Percentiles rank a stretch among this genome's conserved stretches.
phyloP scores from a whole-genome alignment of 2,329 filamentous ascomycete species.

The Daldinia sp. region DNA sequence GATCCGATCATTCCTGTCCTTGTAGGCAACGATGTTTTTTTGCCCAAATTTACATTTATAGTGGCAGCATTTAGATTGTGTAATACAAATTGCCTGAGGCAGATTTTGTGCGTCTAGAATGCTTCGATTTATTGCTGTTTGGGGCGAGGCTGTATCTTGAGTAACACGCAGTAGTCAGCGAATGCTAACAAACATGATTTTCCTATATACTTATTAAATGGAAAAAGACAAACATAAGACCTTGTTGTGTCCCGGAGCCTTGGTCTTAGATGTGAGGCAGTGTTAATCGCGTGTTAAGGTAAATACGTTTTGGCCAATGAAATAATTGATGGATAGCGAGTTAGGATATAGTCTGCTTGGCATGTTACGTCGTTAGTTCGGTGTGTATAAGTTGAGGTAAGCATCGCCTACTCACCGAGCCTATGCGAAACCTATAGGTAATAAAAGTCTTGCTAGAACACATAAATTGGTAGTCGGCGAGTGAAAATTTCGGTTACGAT shows the following conservation, averaged over 20 bases:
- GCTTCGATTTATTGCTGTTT: neutral
- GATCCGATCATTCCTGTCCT: neutral
- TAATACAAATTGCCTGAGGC: neutral
- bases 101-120: neutral
- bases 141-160: neutral
- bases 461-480: neutral
- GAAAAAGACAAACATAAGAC: neutral
- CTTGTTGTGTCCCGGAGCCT: too few species aligned
- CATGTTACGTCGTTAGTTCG: neutral
- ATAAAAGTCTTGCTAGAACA: neutral
- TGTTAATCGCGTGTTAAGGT: neutral
- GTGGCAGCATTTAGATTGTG: neutral
- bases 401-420: constrained; percentile 1
- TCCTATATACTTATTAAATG: neutral
- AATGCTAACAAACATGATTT: neutral
- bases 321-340: constrained; percentile 3
- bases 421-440: neutral
- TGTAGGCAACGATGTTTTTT: neutral
- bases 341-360: constrained; percentile 10
- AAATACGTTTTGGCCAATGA: neutral
- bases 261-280: too few species aligned
- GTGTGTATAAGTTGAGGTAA: neutral
- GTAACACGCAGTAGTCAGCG: neutral
- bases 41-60: neutral
- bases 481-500: neutral